Base-by-base conservation (phyloP, 2,329 filamentous ascomycete species). In the Dothistroma septosporum region DNA sequence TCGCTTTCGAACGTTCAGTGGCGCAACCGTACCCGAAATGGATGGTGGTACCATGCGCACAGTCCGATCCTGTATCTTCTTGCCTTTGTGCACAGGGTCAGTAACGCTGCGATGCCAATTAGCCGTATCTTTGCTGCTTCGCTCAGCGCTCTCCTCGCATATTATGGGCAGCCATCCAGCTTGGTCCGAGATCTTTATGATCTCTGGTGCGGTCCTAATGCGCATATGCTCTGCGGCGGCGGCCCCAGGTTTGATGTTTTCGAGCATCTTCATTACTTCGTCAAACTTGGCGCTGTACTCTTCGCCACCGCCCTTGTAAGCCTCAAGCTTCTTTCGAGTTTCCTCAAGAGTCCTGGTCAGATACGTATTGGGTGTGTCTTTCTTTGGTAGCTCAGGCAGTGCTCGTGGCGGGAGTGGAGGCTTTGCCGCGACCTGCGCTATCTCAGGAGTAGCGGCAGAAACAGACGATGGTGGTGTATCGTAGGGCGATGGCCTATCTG, bases 31-130 rank as follows among this genome's bases (percentile, higher is more conserved):
- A 4, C 74, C 77, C 10, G 50, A 53, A 4, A 82, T 80, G 37
- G 81, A 82, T 10, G 79, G 77, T 31, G 81, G 78, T 2, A 87
- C 83, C 64, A 87, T 75, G 12, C 85, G 79, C 48, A 87, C 83
- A 0, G 84, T 86, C 32, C 76, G 73, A 50, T 70, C 70, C 28
- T 69, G 62, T 68, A 69, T 24, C 71, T 71, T 61, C 64, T 73
- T 60, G 60, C 70, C 58, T 59, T 71, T 64, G 48, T 61, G 59
- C 12, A 75, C 59, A 21, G 79, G 78, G 46, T 78, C 76, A 69
- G 78, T 81, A 61, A 77, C 73, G 62, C 73, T 73, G 49, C 74
- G 70, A 55, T 72, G 70, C 73, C 74, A 78, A 70, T 75, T 76
- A 55, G 62, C 67, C 41, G 65, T 70, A 58, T 75, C 71, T 57